A percentile compares a stretch with the other conserved stretches of the same genome.
These are phyloP conservation scores for Pythium monospermum DNA, from an alignment of 352 stramenopile species.

Conservation along the genomic window DNA sequence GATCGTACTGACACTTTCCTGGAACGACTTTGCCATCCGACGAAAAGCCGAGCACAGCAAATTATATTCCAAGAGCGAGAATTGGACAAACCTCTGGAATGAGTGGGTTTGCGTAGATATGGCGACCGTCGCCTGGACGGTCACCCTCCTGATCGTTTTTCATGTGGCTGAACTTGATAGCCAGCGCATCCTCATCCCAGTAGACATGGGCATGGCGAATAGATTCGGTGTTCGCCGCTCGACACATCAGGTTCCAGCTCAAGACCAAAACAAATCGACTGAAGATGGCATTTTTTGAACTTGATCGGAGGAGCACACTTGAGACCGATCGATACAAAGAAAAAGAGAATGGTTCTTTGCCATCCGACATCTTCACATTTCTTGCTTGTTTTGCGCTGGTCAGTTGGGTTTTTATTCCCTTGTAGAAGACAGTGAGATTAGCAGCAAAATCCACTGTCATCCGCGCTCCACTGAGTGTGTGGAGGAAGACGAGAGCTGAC, in stretches of 20 bases:
- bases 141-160: conserved; percentile 29
- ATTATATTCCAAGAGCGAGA: conserved; percentile 17
- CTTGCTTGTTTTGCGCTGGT: background rate
- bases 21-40: conserved; percentile 17
- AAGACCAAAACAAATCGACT: background rate
- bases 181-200: background rate
- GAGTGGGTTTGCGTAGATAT: conserved; percentile 27
- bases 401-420: background rate
- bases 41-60: conserved; percentile 11
- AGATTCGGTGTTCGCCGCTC: background rate
- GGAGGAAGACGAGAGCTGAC: background rate
- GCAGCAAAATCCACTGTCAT: background rate
- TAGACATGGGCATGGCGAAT: background rate
- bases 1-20: conserved; percentile 23
- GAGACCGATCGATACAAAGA: background rate
- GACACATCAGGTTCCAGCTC: conserved; percentile 2
- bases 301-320: background rate
- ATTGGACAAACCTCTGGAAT: conserved; percentile 19
- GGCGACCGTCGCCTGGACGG: conserved; percentile 8
- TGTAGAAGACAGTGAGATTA: background rate
- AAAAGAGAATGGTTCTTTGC: background rate
- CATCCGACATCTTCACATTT: background rate
- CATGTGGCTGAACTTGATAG: conserved; percentile 22
- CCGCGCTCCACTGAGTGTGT: background rate
- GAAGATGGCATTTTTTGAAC: background rate